These are phyloP conservation scores for Aspergillus chevalieri DNA, from an alignment of 2,329 filamentous ascomycete genomes.

Conservation along the genomic window DNA sequence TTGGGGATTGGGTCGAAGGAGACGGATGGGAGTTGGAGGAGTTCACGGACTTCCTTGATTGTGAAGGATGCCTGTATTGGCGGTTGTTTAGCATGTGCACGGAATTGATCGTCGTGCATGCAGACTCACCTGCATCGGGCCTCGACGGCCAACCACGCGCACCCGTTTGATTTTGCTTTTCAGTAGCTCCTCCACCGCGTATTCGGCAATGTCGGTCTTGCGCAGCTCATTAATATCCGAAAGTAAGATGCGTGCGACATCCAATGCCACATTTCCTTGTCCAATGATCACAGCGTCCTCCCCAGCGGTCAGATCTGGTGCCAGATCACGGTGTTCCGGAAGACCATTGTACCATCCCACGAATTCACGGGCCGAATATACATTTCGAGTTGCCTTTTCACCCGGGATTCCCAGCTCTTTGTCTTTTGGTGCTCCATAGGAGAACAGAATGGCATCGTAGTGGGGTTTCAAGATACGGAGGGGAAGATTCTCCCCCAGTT, in stretches of 20 bases:
- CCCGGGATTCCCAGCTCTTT: slow-evolving; percentile 71
- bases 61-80: slow-evolving; percentile 74
- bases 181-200: slow-evolving; percentile 68
- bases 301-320: slow-evolving; percentile 66
- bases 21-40: slow-evolving; percentile 69
- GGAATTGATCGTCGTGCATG: background rate
- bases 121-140: slow-evolving; percentile 68
- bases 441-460: slow-evolving; percentile 87
- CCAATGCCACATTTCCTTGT: slow-evolving; percentile 92
- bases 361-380: slow-evolving; percentile 85
- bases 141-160: slow-evolving; percentile 79
- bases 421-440: slow-evolving; percentile 86
- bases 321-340: slow-evolving; percentile 67
- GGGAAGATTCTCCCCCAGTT: slow-evolving; percentile 65
- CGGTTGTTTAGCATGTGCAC: background rate
- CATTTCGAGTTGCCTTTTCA: slow-evolving; percentile 59
- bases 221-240: slow-evolving; percentile 66
- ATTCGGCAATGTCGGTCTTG: slow-evolving; percentile 82
- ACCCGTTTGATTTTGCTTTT: slow-evolving; percentile 72
- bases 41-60: slow-evolving; percentile 86
- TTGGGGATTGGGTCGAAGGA: slow-evolving; percentile 64
- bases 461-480: slow-evolving; percentile 65
- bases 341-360: slow-evolving; percentile 98
- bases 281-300: slow-evolving; percentile 85
- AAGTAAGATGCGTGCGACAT: slow-evolving; percentile 83